Evolutionary conservation across 163 green algal species (phyloP), one percentile per base, ranked within the genome.

Genomic region (Prototheca wickerhamii): DNA sequence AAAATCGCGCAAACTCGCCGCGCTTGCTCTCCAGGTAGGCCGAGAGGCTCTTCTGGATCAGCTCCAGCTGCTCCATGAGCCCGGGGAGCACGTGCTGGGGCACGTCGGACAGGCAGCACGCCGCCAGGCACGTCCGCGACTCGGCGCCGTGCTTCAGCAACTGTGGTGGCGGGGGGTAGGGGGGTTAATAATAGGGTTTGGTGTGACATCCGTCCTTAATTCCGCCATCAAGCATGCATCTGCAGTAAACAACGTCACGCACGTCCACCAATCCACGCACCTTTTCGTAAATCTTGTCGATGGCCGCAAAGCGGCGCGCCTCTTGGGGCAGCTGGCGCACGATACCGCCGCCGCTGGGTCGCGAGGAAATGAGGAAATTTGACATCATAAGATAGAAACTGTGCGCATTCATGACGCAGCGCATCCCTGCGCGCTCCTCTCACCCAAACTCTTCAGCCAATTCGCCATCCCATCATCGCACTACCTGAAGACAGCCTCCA

Each of bases 251-350:
- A 59, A 50, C 35, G 35, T 25, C 29, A 59, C 31, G 25, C 25
- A 33, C 60, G 6, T 23, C 12, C 42, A 44, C 31, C 61, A 44
- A 32, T 23, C 26, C 20, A 10, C 67, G 20, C 18, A 80, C 82
- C 76, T 97, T 96, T 79, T 95, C 94, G 83, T 90, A 96, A 79
- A 86, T 89, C 71, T 91, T 92, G 83, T 97, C 91, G 61, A 96
- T 96, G 78, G 90, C 92, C 64, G 90, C 75, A 79, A 97, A 97
- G 66, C 91, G 86, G 81, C 95, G 95, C 61, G 89, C 87, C 77
- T 97, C 91, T 70, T 86, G 79, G 5, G 91, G 91, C 69, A 97
- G 86, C 83, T 96, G 88, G 82, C 93, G 93, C 28, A 94, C 91
- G 53, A 97, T 97, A 77, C 96, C 90, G 34, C 72, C 72, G 31